Evolutionary conservation across 2,329 filamentous ascomycete species (phyloP).

Genomic region (Paramyrothecium roridum): DNA sequence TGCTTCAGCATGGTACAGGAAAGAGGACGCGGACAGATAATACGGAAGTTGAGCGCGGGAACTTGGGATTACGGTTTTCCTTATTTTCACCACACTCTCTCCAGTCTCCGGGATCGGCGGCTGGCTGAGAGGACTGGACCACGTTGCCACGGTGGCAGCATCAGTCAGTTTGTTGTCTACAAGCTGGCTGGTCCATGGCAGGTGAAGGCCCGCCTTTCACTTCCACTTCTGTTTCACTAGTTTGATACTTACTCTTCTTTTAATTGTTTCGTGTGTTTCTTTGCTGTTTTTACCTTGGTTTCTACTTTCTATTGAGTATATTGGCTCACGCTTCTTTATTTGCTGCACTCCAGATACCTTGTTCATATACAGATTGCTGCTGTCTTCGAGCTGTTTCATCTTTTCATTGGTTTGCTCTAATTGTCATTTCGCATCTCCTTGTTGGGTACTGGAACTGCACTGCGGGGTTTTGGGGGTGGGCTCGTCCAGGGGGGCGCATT

Average conservation of each 20-base stretch:
- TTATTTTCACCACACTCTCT: slow-evolving; percentile 12
- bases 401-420: slow-evolving; percentile 7
- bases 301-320: slow-evolving; percentile 8
- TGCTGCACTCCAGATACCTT: slow-evolving; percentile 9
- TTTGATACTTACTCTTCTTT: slow-evolving; percentile 35
- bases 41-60: slow-evolving; percentile 16
- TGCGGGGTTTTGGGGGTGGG: background rate
- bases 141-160: slow-evolving; percentile 21
- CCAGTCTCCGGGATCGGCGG: slow-evolving; percentile 10
- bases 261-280: slow-evolving; percentile 21
- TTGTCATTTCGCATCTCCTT: slow-evolving; percentile 17
- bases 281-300: slow-evolving; percentile 10
- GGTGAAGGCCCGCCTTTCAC: slow-evolving; percentile 29
- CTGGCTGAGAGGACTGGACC: slow-evolving; percentile 24
- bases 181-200: slow-evolving; percentile 50
- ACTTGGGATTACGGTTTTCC: slow-evolving; percentile 21
- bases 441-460: background rate
- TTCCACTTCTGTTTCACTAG: slow-evolving; percentile 36
- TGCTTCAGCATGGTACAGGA: slow-evolving; percentile 14
- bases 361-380: background rate
- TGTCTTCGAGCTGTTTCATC: slow-evolving; percentile 4
- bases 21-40: slow-evolving; percentile 20
- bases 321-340: background rate
- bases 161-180: background rate
- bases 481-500: background rate